Conservation (phyloP, 2,329 filamentous ascomycete species). For the Amphichorda felina region DNA sequence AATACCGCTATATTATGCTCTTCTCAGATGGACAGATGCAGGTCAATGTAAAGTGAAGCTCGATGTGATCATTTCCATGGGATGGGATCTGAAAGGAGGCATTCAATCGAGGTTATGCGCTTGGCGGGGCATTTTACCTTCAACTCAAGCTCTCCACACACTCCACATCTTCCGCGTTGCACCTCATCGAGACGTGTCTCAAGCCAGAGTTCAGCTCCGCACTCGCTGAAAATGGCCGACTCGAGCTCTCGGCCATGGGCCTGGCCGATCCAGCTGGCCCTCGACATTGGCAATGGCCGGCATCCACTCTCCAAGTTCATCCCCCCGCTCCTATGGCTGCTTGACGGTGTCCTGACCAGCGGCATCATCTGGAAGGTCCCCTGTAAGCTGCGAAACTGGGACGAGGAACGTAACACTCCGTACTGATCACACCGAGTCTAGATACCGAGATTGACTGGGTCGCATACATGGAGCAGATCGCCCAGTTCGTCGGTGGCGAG, state of each 20-base stretch:
- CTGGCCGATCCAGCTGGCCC: slow-evolving; percentile 11
- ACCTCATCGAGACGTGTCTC: background rate
- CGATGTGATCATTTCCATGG: no score
- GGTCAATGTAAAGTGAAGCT: background rate
- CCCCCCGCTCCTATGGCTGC: slow-evolving; percentile 51
- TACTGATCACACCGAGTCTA: slow-evolving; percentile 11
- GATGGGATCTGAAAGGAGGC: no score
- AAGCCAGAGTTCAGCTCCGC: background rate
- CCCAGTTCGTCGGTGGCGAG: slow-evolving; percentile 70
- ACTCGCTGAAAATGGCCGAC: background rate
- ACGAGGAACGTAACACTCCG: background rate
- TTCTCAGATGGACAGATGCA: background rate
- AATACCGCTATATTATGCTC: no score
- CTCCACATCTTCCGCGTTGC: background rate
- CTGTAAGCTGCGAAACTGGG: slow-evolving; percentile 42
- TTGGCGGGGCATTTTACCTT: background rate
- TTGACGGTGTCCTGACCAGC: slow-evolving; percentile 60
- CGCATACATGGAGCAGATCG: slow-evolving; percentile 91
- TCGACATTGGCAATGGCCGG: slow-evolving; percentile 34
- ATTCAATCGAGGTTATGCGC: slow-evolving; percentile 1
- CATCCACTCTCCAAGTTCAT: slow-evolving; percentile 37
- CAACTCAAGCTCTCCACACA: background rate
- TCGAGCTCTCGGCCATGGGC: background rate
- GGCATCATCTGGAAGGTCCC: slow-evolving; percentile 71
- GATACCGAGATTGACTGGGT: slow-evolving; percentile 98